phyloP scores from a whole-genome alignment of 345 rosid genomes.

The Eucalyptus globulus region DNA sequence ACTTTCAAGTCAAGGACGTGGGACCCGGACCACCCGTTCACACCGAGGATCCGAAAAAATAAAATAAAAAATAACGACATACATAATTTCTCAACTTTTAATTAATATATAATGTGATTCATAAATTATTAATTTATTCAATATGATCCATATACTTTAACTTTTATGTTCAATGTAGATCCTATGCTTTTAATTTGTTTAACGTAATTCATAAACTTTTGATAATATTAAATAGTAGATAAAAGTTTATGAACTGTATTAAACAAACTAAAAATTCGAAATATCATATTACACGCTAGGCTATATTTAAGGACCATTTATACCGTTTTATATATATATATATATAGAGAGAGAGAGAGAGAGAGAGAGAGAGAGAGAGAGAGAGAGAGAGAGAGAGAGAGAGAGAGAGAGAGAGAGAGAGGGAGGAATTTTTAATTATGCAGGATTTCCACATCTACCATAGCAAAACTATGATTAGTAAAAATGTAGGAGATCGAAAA shows the following conservation, averaged over 20 bases:
- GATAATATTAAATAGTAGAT: too few relatives aligned
- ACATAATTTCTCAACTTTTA: too few relatives aligned
- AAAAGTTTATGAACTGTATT: rapidly evolving
- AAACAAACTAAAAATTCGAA: too few relatives aligned
- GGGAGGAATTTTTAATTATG: too few relatives aligned
- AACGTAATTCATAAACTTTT: rapidly evolving
- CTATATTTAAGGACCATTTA: too few relatives aligned
- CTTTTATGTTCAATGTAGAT: too few relatives aligned
- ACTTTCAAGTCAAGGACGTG: not conserved
- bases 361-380: too few relatives aligned
- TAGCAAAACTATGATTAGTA: not conserved
- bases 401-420: too few relatives aligned
- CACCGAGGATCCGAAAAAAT: not conserved
- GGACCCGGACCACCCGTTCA: not conserved
- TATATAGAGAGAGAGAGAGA: too few relatives aligned
- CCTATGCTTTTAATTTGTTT: rapidly evolving
- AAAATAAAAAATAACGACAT: not conserved
- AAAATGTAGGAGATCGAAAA: not conserved
- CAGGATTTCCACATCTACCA: not conserved
- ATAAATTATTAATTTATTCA: too few relatives aligned
- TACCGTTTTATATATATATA: too few relatives aligned
- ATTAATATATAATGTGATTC: rapidly evolving
- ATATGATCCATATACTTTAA: rapidly evolving
- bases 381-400: too few relatives aligned
- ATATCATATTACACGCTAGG: rapidly evolving